Percentiles rank a stretch among this genome's conserved stretches.
Conservation (phyloP, 805 yeast genomes). For the Barnettozyma vustinii region DNA sequence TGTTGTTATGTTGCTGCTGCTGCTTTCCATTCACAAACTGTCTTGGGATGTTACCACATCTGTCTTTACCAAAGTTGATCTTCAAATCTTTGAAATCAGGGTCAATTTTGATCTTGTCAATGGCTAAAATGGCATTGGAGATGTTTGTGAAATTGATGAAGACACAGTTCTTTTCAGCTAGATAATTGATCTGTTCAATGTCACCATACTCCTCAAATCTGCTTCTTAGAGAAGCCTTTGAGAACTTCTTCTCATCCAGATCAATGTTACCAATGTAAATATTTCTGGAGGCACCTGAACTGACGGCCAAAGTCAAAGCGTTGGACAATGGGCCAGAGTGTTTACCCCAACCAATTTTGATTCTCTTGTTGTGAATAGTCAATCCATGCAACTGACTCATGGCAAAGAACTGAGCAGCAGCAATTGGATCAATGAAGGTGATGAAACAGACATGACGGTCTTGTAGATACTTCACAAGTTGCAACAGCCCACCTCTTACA, state of each 20-base stretch:
- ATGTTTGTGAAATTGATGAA: conserved; percentile 89
- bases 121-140: conserved; percentile 65
- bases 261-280: conserved; percentile 79
- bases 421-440: conserved; percentile 92
- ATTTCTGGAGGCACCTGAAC: conserved; percentile 91
- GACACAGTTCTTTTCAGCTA: conserved; percentile 77
- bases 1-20: conserved; percentile 4
- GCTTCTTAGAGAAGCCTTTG: conserved; percentile 54
- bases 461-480: conserved; percentile 69
- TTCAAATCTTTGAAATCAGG: conserved; percentile 64
- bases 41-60: conserved; percentile 93
- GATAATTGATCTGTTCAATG: conserved; percentile 88
- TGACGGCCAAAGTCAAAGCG: conserved; percentile 82
- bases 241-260: conserved; percentile 32
- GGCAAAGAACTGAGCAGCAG: conserved; percentile 96
- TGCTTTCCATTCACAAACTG: conserved; percentile 37
- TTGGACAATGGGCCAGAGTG: conserved; percentile 90
- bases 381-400: conserved; percentile 88
- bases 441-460: conserved; percentile 92
- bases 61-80: conserved; percentile 88
- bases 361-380: conserved; percentile 76
- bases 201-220: conserved; percentile 86
- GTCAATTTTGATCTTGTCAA: conserved; percentile 85
- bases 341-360: conserved; percentile 97
- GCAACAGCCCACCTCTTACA: conserved; percentile 90